Base-by-base conservation (phyloP, 2,329 filamentous ascomycete species). In the Botrytis fabae region DNA sequence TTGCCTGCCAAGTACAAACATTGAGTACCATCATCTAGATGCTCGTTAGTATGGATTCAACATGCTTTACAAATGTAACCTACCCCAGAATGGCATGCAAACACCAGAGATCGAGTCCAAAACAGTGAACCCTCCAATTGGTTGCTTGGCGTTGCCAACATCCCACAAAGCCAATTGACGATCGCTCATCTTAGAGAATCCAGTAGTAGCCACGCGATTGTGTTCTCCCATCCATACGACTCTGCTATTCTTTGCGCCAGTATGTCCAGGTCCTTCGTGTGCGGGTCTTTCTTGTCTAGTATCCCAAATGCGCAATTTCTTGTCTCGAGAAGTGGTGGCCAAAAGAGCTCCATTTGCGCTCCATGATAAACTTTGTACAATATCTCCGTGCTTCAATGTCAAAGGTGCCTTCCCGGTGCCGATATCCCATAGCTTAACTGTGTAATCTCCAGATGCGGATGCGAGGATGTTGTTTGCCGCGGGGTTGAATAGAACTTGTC, bases 151-250 rank as follows among this genome's bases (percentile, higher is more conserved):
- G 76, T 90, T 91, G 78, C 95, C 93, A 65, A 94, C 90, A 85
- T 99, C 96, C 96, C 96, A 99, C 54, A 99, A 87, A 70, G 93
- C 96, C 78, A 99, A 88, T 83, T 99, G 96, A 71, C 96, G 91
- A 84, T 99, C 96, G 82, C 96, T 98, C 96, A 98, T 98, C 82
- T 91, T 93, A 69, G 95, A 98, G 87, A 99, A 99, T 76, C 96
- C 96, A 9, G 96, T 98, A 2, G 96, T 98, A 70, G 93, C 96
- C 80, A 99, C 91, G 77, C 95, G 91, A 84, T 98, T 97, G 81
- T 97, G 94, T 84, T 98, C 96, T 81, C 95, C 96, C 88, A 99
- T 89, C 96, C 96, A 99, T 22, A 97, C 95, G 44, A 92, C 92
- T 81, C 96, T 92, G 84, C 95, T 98, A 86, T 97, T 98, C 89